Conservation (phyloP, 768 basidiomycete genomes). For the Boletus pseudo-olivaceus region DNA sequence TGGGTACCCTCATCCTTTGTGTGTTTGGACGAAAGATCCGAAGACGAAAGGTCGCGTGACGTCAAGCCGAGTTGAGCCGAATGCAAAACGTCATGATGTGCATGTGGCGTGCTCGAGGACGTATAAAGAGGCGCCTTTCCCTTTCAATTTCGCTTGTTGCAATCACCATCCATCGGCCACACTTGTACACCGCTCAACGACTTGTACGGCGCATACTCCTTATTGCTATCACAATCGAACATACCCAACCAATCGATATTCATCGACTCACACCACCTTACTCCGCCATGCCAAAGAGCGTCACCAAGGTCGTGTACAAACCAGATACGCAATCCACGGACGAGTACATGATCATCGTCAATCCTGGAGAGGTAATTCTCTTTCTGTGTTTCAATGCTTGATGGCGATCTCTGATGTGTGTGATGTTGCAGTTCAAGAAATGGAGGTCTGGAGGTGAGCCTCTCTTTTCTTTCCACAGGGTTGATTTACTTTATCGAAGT, state of each 20-base stretch:
- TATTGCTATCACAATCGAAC: background rate
- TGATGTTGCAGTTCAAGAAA: slow-evolving; percentile 55
- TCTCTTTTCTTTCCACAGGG: background rate
- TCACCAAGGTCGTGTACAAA: slow-evolving; percentile 78
- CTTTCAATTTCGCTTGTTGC: background rate
- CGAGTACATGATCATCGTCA: slow-evolving; percentile 69
- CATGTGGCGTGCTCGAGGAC: slow-evolving; percentile 12
- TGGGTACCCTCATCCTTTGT: no score
- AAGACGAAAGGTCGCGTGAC: slow-evolving; percentile 29
- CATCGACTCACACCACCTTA: slow-evolving; percentile 2
- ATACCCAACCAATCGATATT: slow-evolving; percentile 8
- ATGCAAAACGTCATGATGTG: slow-evolving; percentile 19
- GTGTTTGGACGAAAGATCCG: slow-evolving; percentile 1
- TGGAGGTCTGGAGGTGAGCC: slow-evolving; percentile 76
- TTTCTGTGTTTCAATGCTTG: background rate
- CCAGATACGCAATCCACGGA: slow-evolving; percentile 68
- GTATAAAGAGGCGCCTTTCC: slow-evolving; percentile 25
- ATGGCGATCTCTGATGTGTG: slow-evolving; percentile 4
- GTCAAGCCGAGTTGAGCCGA: slow-evolving; percentile 12
- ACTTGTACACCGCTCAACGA: background rate
- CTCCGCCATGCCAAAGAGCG: slow-evolving; percentile 39
- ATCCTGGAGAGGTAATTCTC: slow-evolving; percentile 56
- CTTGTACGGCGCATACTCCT: background rate
- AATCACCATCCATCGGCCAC: slow-evolving; percentile 6
- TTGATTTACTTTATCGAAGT: slow-evolving; percentile 3